phyloP scores from a whole-genome alignment of 2,329 filamentous ascomycete genomes.

The Pseudogymnoascus sp. region DNA sequence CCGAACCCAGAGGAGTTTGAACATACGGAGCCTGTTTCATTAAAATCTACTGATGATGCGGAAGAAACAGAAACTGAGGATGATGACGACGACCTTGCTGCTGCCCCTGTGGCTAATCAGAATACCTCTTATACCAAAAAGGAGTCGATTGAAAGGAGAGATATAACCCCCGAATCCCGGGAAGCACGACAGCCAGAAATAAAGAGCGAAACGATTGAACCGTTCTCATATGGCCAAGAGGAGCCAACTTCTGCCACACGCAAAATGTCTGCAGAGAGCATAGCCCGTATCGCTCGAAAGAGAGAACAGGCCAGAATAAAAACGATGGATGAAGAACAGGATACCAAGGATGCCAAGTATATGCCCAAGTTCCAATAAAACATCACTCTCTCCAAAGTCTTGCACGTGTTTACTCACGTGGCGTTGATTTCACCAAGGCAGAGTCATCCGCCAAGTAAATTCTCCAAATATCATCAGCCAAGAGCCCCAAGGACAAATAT shows the following conservation, averaged over 20 bases:
- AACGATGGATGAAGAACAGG: constrained; percentile 18
- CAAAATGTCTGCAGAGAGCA: not conserved
- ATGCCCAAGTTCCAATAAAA: constrained; percentile 1
- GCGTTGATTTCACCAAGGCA: not conserved
- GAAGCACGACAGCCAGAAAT: constrained; percentile 22
- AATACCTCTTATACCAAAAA: not conserved
- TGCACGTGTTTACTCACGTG: not conserved
- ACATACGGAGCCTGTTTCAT: not conserved
- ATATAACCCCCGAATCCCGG: not conserved
- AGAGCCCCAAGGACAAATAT: not conserved
- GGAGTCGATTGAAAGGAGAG: not conserved
- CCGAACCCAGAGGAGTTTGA: not conserved
- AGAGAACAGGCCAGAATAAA: constrained; percentile 16
- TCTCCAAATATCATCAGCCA: constrained; percentile 8
- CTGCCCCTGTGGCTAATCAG: constrained; percentile 15
- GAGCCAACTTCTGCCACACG: not conserved
- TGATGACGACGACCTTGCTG: constrained; percentile 23
- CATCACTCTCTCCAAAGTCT: not conserved
- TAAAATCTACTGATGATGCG: constrained; percentile 4
- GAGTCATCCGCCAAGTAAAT: constrained; percentile 8
- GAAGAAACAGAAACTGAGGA: constrained; percentile 17
- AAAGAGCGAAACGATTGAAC: constrained; percentile 10
- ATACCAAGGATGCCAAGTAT: constrained; percentile 15
- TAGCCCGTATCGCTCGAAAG: constrained; percentile 4
- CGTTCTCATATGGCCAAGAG: not conserved